Conservation (phyloP, 148 eudicot genomes). For the Salicornia ramosissima region DNA sequence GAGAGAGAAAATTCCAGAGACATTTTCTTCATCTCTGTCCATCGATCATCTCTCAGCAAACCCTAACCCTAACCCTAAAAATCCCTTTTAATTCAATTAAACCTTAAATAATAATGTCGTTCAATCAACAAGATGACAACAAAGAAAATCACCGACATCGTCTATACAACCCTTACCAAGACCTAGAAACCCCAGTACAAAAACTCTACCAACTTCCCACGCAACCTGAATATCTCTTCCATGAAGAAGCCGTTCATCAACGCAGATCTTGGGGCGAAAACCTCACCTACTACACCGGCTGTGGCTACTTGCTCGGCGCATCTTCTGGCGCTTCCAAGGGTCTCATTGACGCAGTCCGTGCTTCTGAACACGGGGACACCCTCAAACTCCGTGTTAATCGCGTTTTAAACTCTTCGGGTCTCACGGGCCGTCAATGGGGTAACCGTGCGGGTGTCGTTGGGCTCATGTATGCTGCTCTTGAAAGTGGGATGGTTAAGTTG, state of each 20-base stretch:
- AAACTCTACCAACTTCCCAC: constrained; percentile 76
- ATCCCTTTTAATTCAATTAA: neutral
- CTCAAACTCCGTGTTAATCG: constrained; percentile 62
- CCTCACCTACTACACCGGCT: constrained; percentile 81
- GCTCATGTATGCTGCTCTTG: constrained; percentile 71
- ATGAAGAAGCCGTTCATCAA: constrained; percentile 63
- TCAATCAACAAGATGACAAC: constrained; percentile 6
- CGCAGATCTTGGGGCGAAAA: constrained; percentile 91
- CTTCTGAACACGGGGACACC: constrained; percentile 56
- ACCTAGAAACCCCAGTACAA: constrained; percentile 50
- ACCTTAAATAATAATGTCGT: constrained; percentile 19
- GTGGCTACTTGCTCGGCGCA: constrained; percentile 63
- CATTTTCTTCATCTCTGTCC: too few species aligned
- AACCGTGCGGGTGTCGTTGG: constrained; percentile 75
- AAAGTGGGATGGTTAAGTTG: constrained; percentile 61
- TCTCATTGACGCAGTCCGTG: constrained; percentile 39
- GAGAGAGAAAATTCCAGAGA: too few species aligned
- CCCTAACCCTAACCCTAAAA: constrained; percentile 19
- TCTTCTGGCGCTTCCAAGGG: constrained; percentile 59
- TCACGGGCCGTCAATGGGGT: constrained; percentile 57
- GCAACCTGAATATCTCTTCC: constrained; percentile 75
- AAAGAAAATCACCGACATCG: constrained; percentile 28
- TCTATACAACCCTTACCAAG: constrained; percentile 75
- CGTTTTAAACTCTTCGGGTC: constrained; percentile 61
- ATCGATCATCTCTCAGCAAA: neutral